A percentile compares a stretch with the other conserved stretches of the same genome.
phyloP scores from a whole-genome alignment of 1,284 basidiomycete species.

The Termitomyces sp. region DNA sequence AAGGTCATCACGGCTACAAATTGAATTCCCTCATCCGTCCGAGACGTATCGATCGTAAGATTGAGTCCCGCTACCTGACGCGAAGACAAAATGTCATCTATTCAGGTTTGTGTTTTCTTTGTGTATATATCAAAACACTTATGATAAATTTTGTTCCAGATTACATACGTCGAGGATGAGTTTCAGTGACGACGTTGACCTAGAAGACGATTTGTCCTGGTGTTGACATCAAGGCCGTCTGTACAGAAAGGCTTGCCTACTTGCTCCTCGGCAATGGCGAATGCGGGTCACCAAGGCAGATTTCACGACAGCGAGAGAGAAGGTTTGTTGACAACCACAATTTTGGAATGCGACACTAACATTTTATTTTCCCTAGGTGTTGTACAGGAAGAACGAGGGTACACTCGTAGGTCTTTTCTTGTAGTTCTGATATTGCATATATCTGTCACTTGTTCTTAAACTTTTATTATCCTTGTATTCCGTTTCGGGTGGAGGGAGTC shows the following conservation, averaged over 20 bases:
- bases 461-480: conserved; percentile 1
- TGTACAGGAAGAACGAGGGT: conserved; percentile 93
- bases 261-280: conserved; percentile 90
- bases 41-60: conserved; percentile 98
- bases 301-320: conserved; percentile 84
- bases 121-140: background rate
- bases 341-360: background rate
- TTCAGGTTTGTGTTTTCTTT: conserved; percentile 62
- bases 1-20: conserved; percentile 97
- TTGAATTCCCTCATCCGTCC: conserved; percentile 94
- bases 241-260: conserved; percentile 93
- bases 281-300: conserved; percentile 96
- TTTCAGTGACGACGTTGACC: conserved; percentile 85
- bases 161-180: conserved; percentile 97
- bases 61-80: conserved; percentile 91
- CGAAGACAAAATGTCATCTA: conserved; percentile 97
- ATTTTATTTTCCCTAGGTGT: conserved; percentile 42
- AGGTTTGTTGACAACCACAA: conserved; percentile 45
- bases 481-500: no score
- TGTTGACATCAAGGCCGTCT: no score
- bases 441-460: conserved; percentile 8
- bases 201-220: no score
- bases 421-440: conserved; percentile 27
- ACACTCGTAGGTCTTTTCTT: conserved; percentile 82
- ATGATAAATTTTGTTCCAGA: conserved; percentile 29